A percentile compares a stretch with the other conserved stretches of the same genome.
Evolutionary conservation across 495 filamentous ascomycete genomes (phyloP).

Genomic region (Aspergillus affinis): DNA sequence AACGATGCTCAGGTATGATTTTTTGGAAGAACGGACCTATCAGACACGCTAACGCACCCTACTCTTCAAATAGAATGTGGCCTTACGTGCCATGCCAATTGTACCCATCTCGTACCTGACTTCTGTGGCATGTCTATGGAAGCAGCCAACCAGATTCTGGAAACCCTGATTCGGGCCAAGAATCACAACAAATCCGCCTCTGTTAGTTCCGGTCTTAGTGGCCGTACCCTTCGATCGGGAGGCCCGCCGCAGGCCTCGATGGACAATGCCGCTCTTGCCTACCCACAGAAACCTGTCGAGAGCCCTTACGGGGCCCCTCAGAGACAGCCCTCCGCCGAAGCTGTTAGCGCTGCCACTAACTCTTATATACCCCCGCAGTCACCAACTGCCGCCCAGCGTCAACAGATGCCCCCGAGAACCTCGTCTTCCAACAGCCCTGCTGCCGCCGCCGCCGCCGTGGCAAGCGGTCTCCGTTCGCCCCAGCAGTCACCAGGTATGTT

Average conservation of each 20-base stretch:
- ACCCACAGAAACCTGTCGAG: conserved; percentile 48
- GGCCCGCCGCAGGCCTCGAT: conserved; percentile 49
- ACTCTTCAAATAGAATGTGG: conserved; percentile 67
- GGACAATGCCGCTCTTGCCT: conserved; percentile 41
- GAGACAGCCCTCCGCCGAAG: conserved; percentile 46
- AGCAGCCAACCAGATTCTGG: conserved; percentile 87
- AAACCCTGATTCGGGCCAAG: conserved; percentile 45
- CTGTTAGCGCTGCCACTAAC: conserved; percentile 47
- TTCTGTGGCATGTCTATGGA: conserved; percentile 99
- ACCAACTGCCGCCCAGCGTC: conserved; percentile 36
- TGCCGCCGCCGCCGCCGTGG: conserved; percentile 35
- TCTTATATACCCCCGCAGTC: conserved; percentile 46
- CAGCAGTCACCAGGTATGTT: conserved; percentile 41
- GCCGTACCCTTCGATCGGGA: conserved; percentile 64
- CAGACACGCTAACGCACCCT: conserved; percentile 25
- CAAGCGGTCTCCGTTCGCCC: conserved; percentile 32
- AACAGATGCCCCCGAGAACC: conserved; percentile 37
- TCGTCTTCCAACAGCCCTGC: conserved; percentile 33
- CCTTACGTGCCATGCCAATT: conserved; percentile 87
- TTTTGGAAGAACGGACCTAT: neutral
- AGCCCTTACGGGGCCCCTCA: conserved; percentile 49
- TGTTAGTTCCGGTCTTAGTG: conserved; percentile 57
- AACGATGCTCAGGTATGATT: conserved; percentile 79
- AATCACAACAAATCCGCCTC: conserved; percentile 47
- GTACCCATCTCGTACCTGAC: conserved; percentile 93